Evolutionary conservation across 139 green algal genomes (phyloP).

Genomic region (Auxenochlorella protothecoides): DNA sequence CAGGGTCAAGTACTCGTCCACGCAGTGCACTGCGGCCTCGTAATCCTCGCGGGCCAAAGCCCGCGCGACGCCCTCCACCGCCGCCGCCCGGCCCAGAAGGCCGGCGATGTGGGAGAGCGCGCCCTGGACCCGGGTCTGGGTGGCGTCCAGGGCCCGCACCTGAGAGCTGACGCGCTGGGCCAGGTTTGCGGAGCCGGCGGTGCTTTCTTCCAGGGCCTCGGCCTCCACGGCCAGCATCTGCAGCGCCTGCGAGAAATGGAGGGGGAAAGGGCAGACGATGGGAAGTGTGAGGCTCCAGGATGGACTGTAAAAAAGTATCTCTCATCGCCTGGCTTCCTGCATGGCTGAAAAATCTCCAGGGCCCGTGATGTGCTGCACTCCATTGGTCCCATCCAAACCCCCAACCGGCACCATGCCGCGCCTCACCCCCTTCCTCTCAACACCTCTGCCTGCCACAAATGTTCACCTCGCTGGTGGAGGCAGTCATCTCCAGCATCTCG

Average conservation of each 20-base stretch:
- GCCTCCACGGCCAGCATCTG: conserved; percentile 66
- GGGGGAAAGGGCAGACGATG: no score
- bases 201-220: conserved; percentile 52
- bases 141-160: conserved; percentile 61
- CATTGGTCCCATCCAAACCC: no score
- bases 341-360: background rate
- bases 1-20: conserved; percentile 67
- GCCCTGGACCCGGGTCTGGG: conserved; percentile 52
- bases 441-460: background rate
- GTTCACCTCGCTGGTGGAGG: conserved; percentile 46
- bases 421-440: background rate
- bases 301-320: background rate
- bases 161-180: conserved; percentile 77
- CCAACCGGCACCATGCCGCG: background rate
- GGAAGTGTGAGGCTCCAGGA: no score
- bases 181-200: conserved; percentile 53
- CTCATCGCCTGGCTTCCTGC: background rate
- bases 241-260: conserved; percentile 40
- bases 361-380: background rate
- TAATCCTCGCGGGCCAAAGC: conserved; percentile 64
- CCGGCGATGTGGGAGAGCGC: conserved; percentile 49
- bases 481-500: conserved; percentile 43
- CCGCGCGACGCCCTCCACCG: conserved; percentile 58
- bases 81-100: conserved; percentile 66
- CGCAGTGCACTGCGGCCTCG: conserved; percentile 67